These are phyloP conservation scores for Nicotiana noctiflora DNA, from an alignment of 257 asterid species.

Conservation along the genomic window DNA sequence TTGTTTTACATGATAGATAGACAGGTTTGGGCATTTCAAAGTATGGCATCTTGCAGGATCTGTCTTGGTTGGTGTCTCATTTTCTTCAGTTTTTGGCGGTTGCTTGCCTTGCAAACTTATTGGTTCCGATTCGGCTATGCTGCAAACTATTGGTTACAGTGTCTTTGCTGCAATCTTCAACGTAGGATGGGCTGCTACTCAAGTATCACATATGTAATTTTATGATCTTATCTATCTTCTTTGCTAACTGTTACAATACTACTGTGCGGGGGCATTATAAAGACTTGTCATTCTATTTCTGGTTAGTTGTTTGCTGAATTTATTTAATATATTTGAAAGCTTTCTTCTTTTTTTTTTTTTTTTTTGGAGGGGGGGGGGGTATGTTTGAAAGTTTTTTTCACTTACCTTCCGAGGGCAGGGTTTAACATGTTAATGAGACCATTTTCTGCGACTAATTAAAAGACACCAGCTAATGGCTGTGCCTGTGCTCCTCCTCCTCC, in stretches of 20 bases:
- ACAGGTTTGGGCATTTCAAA: conserved; percentile 80
- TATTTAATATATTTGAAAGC: too few relatives aligned
- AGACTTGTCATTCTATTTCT: neutral
- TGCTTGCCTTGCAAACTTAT: conserved; percentile 79
- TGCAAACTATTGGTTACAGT: conserved; percentile 63
- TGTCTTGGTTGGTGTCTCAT: conserved; percentile 71
- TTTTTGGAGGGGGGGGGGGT: too few relatives aligned
- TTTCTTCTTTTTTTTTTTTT: too few relatives aligned
- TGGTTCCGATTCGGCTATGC: conserved; percentile 50
- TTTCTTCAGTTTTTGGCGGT: conserved; percentile 91
- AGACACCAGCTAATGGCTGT: neutral
- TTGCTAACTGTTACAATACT: neutral
- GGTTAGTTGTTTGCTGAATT: neutral
- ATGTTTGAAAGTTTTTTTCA: too few relatives aligned
- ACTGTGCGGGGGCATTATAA: neutral
- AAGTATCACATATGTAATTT: conserved; percentile 88
- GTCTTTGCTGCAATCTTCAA: conserved; percentile 81
- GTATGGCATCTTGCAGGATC: conserved; percentile 85
- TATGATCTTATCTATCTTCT: neutral
- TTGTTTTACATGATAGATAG: conserved; percentile 51
- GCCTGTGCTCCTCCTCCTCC: neutral
- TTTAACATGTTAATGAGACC: neutral
- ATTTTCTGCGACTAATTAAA: neutral
- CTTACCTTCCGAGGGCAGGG: neutral
- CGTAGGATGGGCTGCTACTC: conserved; percentile 97